Evolutionary conservation across 139 green algal genomes (phyloP).

Genomic region (Picochlorum sp.): DNA sequence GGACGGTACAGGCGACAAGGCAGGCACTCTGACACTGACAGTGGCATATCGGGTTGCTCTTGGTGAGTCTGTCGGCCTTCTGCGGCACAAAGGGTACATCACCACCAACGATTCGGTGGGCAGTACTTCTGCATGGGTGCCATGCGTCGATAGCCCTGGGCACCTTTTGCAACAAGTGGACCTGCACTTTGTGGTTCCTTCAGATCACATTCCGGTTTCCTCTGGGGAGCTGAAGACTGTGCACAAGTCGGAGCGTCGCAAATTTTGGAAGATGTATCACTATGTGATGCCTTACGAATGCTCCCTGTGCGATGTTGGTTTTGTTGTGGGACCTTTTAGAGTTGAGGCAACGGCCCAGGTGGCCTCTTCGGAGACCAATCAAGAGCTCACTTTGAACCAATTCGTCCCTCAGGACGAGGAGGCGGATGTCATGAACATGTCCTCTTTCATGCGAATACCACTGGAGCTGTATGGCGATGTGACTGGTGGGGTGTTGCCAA

Average conservation of each 20-base stretch:
- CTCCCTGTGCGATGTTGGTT: conserved; percentile 21
- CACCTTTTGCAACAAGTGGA: too few species aligned
- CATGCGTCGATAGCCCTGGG: too few species aligned
- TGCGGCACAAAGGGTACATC: too few species aligned
- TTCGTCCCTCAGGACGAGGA: not conserved
- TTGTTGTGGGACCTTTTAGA: conserved; percentile 27
- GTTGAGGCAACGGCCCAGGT: conserved; percentile 8
- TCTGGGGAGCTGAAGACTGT: conserved; percentile 14
- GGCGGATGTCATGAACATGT: not conserved
- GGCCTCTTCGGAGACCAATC: not conserved
- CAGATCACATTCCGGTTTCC: too few species aligned
- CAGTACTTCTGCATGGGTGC: too few species aligned
- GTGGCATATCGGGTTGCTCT: too few species aligned
- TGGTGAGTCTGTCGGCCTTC: too few species aligned
- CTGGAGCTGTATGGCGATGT: conserved; percentile 32
- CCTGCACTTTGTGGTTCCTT: too few species aligned
- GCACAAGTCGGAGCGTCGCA: not conserved
- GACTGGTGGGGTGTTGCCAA: conserved; percentile 35
- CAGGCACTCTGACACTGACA: not conserved
- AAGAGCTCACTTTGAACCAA: not conserved
- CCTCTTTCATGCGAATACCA: conserved; percentile 20
- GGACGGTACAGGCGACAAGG: not conserved
- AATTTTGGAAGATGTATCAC: conserved; percentile 30
- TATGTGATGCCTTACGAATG: conserved; percentile 20
- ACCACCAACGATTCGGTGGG: too few species aligned